Evolutionary conservation across 2,329 filamentous ascomycete genomes (phyloP).

Genomic region (Tolypocladium guangdongense): DNA sequence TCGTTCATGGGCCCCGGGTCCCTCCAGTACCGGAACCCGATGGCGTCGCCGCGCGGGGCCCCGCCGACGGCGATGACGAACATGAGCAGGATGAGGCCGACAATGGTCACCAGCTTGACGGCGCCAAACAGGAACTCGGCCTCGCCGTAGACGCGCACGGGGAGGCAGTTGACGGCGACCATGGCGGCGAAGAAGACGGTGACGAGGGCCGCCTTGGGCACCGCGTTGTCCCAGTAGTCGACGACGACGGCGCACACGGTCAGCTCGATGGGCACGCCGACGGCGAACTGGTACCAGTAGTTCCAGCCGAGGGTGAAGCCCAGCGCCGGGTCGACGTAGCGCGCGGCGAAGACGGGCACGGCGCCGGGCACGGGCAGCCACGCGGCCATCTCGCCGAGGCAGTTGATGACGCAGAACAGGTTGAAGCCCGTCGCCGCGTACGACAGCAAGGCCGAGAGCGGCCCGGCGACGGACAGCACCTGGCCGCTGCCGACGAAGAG

Average conservation of each 20-base stretch:
- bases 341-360: conserved; percentile 35
- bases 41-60: conserved; percentile 27
- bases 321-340: conserved; percentile 35
- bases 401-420: conserved; percentile 35
- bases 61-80: conserved; percentile 38
- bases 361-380: conserved; percentile 49
- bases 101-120: conserved; percentile 36
- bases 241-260: conserved; percentile 35
- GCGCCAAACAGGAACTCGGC: conserved; percentile 38
- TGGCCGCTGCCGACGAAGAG: conserved; percentile 33
- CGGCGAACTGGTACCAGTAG: conserved; percentile 39
- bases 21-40: conserved; percentile 34
- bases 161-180: conserved; percentile 26
- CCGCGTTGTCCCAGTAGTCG: conserved; percentile 28
- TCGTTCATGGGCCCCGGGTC: conserved; percentile 31
- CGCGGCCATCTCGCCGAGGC: conserved; percentile 48
- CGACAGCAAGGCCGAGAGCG: conserved; percentile 28
- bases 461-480: conserved; percentile 29
- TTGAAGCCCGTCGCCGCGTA: conserved; percentile 34
- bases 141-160: conserved; percentile 38
- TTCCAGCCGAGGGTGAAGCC: conserved; percentile 41
- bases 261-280: conserved; percentile 36
- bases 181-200: conserved; percentile 26
- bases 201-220: conserved; percentile 20
- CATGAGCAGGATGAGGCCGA: conserved; percentile 38